Evolutionary conservation across 164 flowering plant genomes (phyloP).

Genomic region (Macadamia integrifolia): DNA sequence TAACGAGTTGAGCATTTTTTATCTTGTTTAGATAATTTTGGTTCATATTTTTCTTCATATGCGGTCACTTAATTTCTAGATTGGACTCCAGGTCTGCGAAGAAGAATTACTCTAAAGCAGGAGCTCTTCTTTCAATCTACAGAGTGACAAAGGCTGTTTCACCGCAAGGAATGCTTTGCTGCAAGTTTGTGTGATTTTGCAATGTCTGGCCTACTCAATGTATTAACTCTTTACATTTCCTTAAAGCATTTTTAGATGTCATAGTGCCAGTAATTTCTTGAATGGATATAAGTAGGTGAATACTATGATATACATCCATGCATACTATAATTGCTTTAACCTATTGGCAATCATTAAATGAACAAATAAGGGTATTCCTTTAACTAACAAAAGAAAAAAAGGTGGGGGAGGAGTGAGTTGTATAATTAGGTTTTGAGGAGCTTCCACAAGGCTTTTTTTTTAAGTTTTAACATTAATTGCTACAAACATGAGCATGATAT

Average conservation of each 20-base stretch:
- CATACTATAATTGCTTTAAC: not conserved
- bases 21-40: too few relatives aligned
- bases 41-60: too few relatives aligned
- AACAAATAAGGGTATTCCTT: too few relatives aligned
- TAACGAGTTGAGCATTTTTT: not conserved
- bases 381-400: too few relatives aligned
- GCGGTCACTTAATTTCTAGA: too few relatives aligned
- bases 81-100: too few relatives aligned
- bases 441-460: not conserved
- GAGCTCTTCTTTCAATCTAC: not conserved
- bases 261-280: not conserved
- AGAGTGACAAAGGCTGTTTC: not conserved
- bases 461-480: not conserved
- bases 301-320: not conserved
- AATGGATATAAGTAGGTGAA: not conserved
- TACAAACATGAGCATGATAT: not conserved
- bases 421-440: not conserved
- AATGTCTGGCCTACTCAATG: constrained; percentile 16
- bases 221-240: not conserved
- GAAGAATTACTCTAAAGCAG: not conserved
- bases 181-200: constrained; percentile 8
- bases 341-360: not conserved
- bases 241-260: not conserved
- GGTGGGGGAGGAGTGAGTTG: not conserved
- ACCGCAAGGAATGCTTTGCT: constrained; percentile 8